Conservation (phyloP, 2,329 filamentous ascomycete genomes). For the Xylaria sp. region DNA sequence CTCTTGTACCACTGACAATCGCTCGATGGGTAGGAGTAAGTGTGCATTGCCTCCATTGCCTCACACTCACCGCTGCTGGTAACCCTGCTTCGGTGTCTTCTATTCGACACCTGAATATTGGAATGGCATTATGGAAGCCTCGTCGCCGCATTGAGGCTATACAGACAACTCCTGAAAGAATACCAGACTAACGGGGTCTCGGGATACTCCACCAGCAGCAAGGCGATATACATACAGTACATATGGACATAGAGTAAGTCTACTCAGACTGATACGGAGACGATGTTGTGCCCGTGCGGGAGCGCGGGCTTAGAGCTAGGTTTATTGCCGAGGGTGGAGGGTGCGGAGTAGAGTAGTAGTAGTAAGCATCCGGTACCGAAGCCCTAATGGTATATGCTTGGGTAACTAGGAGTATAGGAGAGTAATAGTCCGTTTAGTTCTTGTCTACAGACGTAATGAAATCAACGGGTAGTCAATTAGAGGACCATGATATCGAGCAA, state of each 20-base stretch:
- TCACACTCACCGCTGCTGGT: too few relatives aligned
- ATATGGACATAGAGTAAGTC: not conserved
- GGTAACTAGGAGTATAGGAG: not conserved
- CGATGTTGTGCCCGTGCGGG: not conserved
- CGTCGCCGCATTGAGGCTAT: too few relatives aligned
- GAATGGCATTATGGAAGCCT: too few relatives aligned
- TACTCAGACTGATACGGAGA: not conserved
- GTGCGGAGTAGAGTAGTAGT: not conserved
- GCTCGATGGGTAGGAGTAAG: too few relatives aligned
- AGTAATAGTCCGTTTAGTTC: not conserved
- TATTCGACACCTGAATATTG: too few relatives aligned
- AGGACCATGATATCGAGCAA: not conserved
- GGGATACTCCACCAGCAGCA: not conserved
- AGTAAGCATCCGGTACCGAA: conserved; percentile 4
- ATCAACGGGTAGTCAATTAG: not conserved
- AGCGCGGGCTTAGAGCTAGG: not conserved
- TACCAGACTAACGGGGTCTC: not conserved
- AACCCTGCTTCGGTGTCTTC: too few relatives aligned
- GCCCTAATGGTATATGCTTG: not conserved
- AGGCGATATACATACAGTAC: not conserved
- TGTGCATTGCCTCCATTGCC: too few relatives aligned
- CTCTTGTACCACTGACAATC: not conserved
- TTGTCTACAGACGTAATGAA: not conserved
- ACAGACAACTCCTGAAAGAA: not conserved
- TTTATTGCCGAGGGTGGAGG: not conserved